Conservation (phyloP, 164 flowering plant genomes). For the Aristolochia fimbriata region DNA sequence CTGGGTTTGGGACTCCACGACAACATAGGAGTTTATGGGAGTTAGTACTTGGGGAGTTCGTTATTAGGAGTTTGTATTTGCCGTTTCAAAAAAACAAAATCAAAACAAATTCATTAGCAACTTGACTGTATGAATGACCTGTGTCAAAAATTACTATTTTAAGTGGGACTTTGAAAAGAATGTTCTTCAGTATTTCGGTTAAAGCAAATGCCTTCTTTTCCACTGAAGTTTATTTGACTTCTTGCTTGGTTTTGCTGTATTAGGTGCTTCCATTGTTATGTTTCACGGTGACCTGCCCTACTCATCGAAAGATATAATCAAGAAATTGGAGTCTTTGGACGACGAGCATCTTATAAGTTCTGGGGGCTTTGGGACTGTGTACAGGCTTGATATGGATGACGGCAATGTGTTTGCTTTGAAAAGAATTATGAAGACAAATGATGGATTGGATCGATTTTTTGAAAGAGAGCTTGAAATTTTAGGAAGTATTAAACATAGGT, state of each 20-base stretch:
- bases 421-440: constrained; percentile 76
- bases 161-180: no score
- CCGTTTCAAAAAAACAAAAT: no score
- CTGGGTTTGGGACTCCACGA: no score
- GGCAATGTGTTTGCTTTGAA: constrained; percentile 90
- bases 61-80: no score
- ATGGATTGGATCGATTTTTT: constrained; percentile 84
- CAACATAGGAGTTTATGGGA: no score
- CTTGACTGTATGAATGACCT: no score
- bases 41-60: no score
- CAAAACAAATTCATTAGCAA: no score
- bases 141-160: no score
- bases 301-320: constrained; percentile 87
- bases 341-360: constrained; percentile 84
- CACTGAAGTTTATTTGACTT: neutral
- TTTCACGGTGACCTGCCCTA: constrained; percentile 98
- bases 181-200: no score
- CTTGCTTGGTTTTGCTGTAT: constrained; percentile 14
- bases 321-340: constrained; percentile 69
- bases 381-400: constrained; percentile 95
- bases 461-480: constrained; percentile 98
- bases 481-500: constrained; percentile 91
- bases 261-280: constrained; percentile 97
- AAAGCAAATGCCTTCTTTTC: no score
- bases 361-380: constrained; percentile 96